Base-by-base conservation (phyloP, 2,329 filamentous ascomycete species). In the Aureobasidium sp. region DNA sequence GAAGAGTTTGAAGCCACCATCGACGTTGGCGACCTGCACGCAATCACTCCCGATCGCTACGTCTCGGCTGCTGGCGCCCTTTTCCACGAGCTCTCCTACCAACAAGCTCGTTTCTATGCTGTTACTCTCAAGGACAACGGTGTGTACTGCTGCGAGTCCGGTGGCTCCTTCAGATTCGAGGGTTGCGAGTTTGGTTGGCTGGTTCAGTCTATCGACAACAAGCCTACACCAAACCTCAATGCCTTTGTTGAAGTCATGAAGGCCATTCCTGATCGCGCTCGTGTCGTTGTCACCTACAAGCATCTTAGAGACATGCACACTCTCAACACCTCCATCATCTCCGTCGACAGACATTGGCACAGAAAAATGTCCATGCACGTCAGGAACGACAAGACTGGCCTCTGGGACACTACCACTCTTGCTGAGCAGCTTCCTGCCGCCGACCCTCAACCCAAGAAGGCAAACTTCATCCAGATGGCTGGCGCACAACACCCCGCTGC, bases 51-150 rank as follows among this genome's bases (percentile, higher is more conserved):
- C 15, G 92, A 97, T 75, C 88, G 92, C 64, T 99, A 97, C 71
- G 89, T 97, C 60, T 90, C 91, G 5, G 93, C 97, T 47, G 90
- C 92, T 45, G 95, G 94, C 22, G 94, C 87, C 27, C 93, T 91
- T 63, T 97, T 99, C 79, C 95, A 99, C 77, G 85, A 96, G 72
- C 80, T 99, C 19, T 99, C 95, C 0, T 99, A 99, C 74, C 94
- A 99, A 72, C 92, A 97, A 75, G 91, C 94, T n/a, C 87, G 94
- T 11, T 82, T 97, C 5, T 97, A 97, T 73, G 93, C 92, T 37
- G 92, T 99, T 62, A 87, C 92, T 11, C 89, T 91, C 68, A 88
- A 91, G 73, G 72, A 75, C 57, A 70, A 75, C 45, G 94, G 94
- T 37, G 91, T 99, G 19, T 99, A 90, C 72, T 88, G 97, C 63